Percentiles rank a stretch among this genome's conserved stretches.
Evolutionary conservation across 1,139 yeast species (phyloP).

Genomic region (Eremothecium cymbalariae): DNA sequence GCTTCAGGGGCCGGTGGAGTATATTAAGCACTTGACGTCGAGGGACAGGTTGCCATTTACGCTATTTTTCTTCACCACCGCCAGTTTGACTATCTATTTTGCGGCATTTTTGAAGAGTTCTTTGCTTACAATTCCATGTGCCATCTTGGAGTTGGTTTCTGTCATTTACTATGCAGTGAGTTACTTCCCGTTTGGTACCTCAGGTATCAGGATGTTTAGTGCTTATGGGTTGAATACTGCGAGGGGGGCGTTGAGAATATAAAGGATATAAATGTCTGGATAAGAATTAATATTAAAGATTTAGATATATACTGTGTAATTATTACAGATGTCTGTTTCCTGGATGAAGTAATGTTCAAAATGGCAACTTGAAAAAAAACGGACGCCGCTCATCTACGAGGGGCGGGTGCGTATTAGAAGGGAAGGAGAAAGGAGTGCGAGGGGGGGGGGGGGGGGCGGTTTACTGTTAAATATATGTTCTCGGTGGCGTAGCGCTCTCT

Average conservation of each 20-base stretch:
- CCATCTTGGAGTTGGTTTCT: constrained; percentile 72
- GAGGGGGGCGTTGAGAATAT: constrained; percentile 32
- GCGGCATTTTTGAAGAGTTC: constrained; percentile 57
- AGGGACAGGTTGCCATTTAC: constrained; percentile 75
- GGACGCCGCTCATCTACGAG: no score
- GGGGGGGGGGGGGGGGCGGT: constrained; percentile 1
- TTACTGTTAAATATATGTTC: background rate
- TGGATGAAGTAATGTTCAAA: no score
- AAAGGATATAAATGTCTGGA: constrained; percentile 4
- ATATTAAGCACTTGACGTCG: constrained; percentile 64
- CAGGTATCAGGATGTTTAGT: constrained; percentile 74
- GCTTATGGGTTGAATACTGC: constrained; percentile 69
- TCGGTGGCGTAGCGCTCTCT: background rate
- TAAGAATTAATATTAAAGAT: constrained; percentile 1
- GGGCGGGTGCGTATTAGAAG: no score
- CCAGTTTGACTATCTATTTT: constrained; percentile 55
- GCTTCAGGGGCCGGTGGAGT: constrained; percentile 83
- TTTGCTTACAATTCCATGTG: constrained; percentile 64
- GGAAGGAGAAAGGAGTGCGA: no score
- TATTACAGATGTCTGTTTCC: background rate
- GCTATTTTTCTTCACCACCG: constrained; percentile 66
- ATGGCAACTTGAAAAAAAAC: background rate
- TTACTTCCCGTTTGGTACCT: constrained; percentile 93
- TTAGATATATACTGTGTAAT: background rate
- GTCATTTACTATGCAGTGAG: constrained; percentile 83